A percentile compares a stretch with the other conserved stretches of the same genome.
phyloP scores from a whole-genome alignment of 2,329 filamentous ascomycete genomes.

The Ustilaginoidea virens region DNA sequence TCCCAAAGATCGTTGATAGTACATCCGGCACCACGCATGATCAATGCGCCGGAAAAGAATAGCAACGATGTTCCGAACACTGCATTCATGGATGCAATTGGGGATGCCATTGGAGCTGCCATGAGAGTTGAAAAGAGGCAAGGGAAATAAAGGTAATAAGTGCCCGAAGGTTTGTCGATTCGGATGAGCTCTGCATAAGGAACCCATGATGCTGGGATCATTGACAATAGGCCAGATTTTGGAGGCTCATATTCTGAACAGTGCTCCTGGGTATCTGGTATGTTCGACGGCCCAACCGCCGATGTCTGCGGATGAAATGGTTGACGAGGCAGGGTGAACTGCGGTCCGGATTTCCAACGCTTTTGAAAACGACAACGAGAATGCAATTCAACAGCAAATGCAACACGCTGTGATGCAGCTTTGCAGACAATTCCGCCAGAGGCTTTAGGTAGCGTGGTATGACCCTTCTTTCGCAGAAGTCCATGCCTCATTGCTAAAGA shows the following conservation, averaged over 20 bases:
- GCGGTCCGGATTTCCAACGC: background rate
- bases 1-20: conserved; percentile 89
- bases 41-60: conserved; percentile 60
- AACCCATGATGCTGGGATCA: conserved; percentile 52
- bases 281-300: background rate
- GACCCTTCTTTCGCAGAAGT: no score
- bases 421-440: no score
- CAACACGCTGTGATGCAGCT: no score
- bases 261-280: conserved; percentile 1
- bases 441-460: no score
- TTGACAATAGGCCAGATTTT: conserved; percentile 52
- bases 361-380: no score
- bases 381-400: no score
- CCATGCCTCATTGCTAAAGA: no score
- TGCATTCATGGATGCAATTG: conserved; percentile 42
- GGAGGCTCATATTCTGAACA: conserved; percentile 46
- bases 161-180: conserved; percentile 66
- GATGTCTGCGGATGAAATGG: background rate
- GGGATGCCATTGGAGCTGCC: conserved; percentile 53
- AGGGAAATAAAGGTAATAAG: conserved; percentile 75
- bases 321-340: conserved; percentile 1
- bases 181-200: conserved; percentile 74
- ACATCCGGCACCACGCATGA: conserved; percentile 81
- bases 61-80: conserved; percentile 50
- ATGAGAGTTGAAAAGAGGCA: conserved; percentile 74